Conservation (phyloP, 2,329 filamentous ascomycete species). For the Passalora sequoiae region DNA sequence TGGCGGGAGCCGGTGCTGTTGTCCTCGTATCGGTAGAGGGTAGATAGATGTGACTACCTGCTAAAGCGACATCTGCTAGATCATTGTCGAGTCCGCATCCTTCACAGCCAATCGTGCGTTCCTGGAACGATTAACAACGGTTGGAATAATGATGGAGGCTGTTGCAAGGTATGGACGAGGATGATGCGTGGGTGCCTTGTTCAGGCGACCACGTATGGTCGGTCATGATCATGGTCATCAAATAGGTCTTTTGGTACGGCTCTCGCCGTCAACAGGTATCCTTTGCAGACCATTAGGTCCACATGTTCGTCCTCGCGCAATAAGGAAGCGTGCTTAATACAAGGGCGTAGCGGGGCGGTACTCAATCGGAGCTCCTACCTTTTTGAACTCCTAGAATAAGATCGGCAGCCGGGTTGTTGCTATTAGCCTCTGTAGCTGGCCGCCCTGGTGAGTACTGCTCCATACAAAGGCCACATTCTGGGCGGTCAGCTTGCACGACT, state of each 20-base stretch:
- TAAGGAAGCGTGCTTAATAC: conserved; percentile 24
- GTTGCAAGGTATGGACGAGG: too few species aligned
- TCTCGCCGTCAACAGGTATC: conserved; percentile 18
- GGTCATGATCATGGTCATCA: conserved; percentile 12
- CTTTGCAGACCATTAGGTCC: conserved; percentile 22
- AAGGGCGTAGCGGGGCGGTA: conserved; percentile 24
- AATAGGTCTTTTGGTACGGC: conserved; percentile 13
- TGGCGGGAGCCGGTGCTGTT: not conserved
- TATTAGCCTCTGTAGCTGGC: conserved; percentile 19
- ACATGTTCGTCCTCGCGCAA: conserved; percentile 23
- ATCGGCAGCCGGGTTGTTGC: conserved; percentile 19
- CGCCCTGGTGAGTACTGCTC: conserved; percentile 10
- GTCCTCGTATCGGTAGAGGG: not conserved
- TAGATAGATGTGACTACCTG: too few species aligned
- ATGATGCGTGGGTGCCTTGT: conserved; percentile 17
- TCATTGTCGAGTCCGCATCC: too few species aligned
- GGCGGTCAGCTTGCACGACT: conserved; percentile 11
- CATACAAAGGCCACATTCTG: conserved; percentile 11
- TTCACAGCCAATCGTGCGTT: too few species aligned
- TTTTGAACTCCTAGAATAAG: conserved; percentile 21
- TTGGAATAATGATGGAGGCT: too few species aligned
- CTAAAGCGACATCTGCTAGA: too few species aligned
- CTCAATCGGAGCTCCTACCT: conserved; percentile 32
- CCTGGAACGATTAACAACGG: too few species aligned
- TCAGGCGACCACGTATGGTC: conserved; percentile 7